A percentile compares a stretch with the other conserved stretches of the same genome.
These are phyloP conservation scores for Suhomyces kilbournensis DNA, from an alignment of 805 yeast genomes.

Conservation along the genomic window DNA sequence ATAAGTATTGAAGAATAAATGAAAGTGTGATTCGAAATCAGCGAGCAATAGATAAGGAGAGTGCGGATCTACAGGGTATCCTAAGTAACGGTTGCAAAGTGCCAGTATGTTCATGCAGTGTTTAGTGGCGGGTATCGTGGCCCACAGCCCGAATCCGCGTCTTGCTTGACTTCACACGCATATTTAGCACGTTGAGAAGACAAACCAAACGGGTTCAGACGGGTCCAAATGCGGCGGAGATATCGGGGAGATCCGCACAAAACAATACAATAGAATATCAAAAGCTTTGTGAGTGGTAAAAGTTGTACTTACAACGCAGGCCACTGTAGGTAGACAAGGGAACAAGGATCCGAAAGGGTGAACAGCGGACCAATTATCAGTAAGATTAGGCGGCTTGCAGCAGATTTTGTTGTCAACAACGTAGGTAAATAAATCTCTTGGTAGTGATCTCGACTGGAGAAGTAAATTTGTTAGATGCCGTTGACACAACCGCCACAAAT, in stretches of 20 bases:
- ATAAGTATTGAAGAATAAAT: too few relatives aligned
- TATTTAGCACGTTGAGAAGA: background rate
- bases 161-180: background rate
- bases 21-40: background rate
- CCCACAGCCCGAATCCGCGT: background rate
- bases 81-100: background rate
- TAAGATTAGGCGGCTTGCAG: background rate
- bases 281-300: background rate
- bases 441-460: background rate
- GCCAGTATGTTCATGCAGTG: background rate
- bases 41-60: background rate
- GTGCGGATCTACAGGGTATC: background rate
- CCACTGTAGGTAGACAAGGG: background rate
- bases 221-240: background rate
- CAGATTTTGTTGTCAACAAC: background rate
- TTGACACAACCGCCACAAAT: background rate
- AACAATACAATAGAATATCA: background rate
- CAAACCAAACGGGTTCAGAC: background rate
- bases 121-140: background rate
- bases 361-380: background rate
- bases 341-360: background rate
- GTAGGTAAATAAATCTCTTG: background rate
- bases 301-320: background rate
- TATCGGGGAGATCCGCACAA: background rate
- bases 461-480: background rate